Conservation (phyloP, 768 basidiomycete species). For the Chalciporus chontae region DNA sequence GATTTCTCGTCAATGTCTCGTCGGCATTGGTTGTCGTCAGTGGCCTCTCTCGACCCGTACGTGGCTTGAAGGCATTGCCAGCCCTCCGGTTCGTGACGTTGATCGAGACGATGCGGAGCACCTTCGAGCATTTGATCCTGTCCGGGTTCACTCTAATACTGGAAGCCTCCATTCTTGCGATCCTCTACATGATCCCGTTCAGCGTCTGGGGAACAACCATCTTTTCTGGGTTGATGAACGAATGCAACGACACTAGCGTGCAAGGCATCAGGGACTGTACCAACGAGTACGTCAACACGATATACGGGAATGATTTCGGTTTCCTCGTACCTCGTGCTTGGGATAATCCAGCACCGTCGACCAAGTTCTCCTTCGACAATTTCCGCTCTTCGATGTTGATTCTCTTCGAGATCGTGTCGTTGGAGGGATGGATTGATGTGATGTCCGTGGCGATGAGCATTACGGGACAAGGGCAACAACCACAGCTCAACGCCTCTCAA, state of each 20-base stretch:
- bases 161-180: slow-evolving; percentile 85
- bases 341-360: slow-evolving; percentile 80
- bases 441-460: slow-evolving; percentile 80
- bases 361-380: slow-evolving; percentile 84
- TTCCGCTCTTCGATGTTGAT: slow-evolving; percentile 84
- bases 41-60: slow-evolving; percentile 76
- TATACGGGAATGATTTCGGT: slow-evolving; percentile 57
- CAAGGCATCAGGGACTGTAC: slow-evolving; percentile 62
- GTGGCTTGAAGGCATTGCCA: slow-evolving; percentile 83
- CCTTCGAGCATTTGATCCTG: slow-evolving; percentile 84
- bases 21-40: slow-evolving; percentile 73
- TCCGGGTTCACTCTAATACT: slow-evolving; percentile 81
- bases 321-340: slow-evolving; percentile 85
- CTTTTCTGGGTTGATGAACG: slow-evolving; percentile 79
- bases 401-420: slow-evolving; percentile 92
- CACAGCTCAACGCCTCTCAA: slow-evolving; percentile 66
- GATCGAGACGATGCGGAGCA: slow-evolving; percentile 79
- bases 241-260: slow-evolving; percentile 68
- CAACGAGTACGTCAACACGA: slow-evolving; percentile 66
- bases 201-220: slow-evolving; percentile 94
- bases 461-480: slow-evolving; percentile 65
- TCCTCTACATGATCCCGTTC: slow-evolving; percentile 89
- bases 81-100: slow-evolving; percentile 89
- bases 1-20: slow-evolving; percentile 70
- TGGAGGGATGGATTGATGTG: slow-evolving; percentile 97